Percentiles rank a stretch among this genome's conserved stretches.
Evolutionary conservation across 2,329 filamentous ascomycete species (phyloP).

Genomic region (Talaromyces sp.): DNA sequence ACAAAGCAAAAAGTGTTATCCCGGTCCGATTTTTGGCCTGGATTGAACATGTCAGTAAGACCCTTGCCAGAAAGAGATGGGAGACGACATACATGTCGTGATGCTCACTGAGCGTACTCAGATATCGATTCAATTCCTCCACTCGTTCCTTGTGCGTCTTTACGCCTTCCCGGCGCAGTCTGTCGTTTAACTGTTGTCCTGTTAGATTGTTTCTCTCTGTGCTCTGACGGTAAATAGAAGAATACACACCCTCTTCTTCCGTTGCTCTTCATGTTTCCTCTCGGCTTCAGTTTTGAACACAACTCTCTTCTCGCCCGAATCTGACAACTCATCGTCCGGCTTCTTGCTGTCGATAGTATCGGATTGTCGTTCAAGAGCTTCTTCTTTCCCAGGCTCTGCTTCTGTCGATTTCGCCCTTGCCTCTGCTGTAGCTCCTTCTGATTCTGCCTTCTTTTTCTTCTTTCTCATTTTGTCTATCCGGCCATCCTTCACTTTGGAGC

Average conservation of each 20-base stretch:
- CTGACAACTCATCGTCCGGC: conserved; percentile 14
- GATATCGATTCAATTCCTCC: conserved; percentile 90
- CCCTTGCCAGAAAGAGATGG: background rate
- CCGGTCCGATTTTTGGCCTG: conserved; percentile 35
- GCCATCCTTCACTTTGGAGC: conserved; percentile 60
- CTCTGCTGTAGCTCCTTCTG: conserved; percentile 13
- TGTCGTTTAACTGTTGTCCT: conserved; percentile 70
- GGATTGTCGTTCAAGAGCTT: conserved; percentile 22
- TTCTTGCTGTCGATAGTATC: background rate
- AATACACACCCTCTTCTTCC: conserved; percentile 70
- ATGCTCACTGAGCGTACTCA: conserved; percentile 90
- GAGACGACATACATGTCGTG: conserved; percentile 74
- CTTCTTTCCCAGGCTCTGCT: background rate
- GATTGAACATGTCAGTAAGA: conserved; percentile 9
- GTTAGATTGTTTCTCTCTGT: conserved; percentile 7
- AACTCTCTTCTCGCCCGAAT: conserved; percentile 29
- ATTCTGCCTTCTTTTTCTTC: conserved; percentile 42
- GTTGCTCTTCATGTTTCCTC: conserved; percentile 73
- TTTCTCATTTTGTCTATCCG: conserved; percentile 50
- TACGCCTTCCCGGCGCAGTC: conserved; percentile 77
- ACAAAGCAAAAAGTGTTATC: conserved; percentile 27
- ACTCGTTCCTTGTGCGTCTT: conserved; percentile 98
- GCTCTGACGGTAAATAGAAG: background rate
- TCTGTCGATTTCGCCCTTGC: conserved; percentile 1
- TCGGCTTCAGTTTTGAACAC: conserved; percentile 81